Evolutionary conservation across 305 asterid genomes (phyloP), one percentile per base, ranked within the genome.

Genomic region (Fraxinus ornus): DNA sequence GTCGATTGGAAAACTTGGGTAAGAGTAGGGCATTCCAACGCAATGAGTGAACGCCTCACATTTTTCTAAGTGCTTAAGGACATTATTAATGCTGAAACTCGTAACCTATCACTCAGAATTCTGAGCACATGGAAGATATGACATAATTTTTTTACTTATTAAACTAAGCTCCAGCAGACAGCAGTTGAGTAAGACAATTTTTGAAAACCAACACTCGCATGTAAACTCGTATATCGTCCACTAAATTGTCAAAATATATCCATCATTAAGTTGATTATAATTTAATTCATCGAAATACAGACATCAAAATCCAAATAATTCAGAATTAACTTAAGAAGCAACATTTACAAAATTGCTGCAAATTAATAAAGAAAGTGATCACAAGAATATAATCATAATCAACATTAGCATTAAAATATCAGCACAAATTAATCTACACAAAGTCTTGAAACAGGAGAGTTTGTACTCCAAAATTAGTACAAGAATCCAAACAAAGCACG

Each of bases 401-500:
- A 71, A 37, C 64, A 37, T 70, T 37, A 39, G 78, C 86, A 44
- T 74, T n/a, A 49, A 79, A 79, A 55, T 47, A 26, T 73, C 55
- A 73, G 78, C 79, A 32, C 57, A 78, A 57, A 64, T 24, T 81
- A 60, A 76, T 33, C 70, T 41, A 64, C 39, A 80, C 4, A n/a
- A 41, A 28, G 19, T 52, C 21, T n/a, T 41, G 4, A 35, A 84
- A 80, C 80, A 47, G 28, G 79, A 72, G 72, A 71, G 49, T 28
- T 71, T 55, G 74, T 33, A 76, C 79, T 75, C 78, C 78, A 3
- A 30, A 49, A 77, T 33, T 57, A 71, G 44, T 44, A 75, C 79
- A 82, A 41, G 62, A 72, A 85, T 64, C 32, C 35, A 60, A 60
- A 68, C 12, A 83, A 52, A 78, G 28, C 72, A n/a, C 39, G 73